A percentile compares a stretch with the other conserved stretches of the same genome.
Evolutionary conservation across 345 rosid species (phyloP).

Genomic region (Aquilaria malaccensis): DNA sequence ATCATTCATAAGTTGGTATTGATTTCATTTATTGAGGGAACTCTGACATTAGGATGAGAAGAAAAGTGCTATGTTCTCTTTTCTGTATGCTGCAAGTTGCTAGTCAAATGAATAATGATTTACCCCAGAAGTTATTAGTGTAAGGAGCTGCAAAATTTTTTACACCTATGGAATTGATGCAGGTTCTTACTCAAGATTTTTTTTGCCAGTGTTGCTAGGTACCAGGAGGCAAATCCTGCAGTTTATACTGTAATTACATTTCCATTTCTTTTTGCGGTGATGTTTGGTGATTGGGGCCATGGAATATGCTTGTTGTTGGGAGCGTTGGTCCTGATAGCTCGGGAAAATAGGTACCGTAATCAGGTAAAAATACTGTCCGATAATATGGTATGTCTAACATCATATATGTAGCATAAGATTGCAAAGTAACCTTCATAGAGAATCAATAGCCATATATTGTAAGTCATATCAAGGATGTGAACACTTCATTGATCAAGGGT

Average conservation of each 20-base stretch:
- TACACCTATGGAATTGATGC: slow-evolving; percentile 2
- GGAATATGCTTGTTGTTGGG: slow-evolving; percentile 94
- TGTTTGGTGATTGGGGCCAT: slow-evolving; percentile 99
- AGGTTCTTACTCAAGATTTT: slow-evolving; percentile 21
- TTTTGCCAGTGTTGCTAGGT: slow-evolving; percentile 85
- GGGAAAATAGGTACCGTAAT: slow-evolving; percentile 62
- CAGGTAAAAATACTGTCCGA: slow-evolving; percentile 43
- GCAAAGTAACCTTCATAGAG: too few species aligned
- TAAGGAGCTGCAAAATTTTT: slow-evolving; percentile 12
- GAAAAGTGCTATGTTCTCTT: too few species aligned
- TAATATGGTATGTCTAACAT: not conserved
- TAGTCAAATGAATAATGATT: too few species aligned
- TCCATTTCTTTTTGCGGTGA: slow-evolving; percentile 97
- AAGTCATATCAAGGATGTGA: too few species aligned
- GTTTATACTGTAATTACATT: slow-evolving; percentile 82
- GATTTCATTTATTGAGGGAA: too few species aligned
- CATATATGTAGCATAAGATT: too few species aligned
- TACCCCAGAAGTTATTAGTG: slow-evolving; percentile 8
- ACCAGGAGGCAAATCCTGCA: slow-evolving; percentile 97
- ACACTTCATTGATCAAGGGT: too few species aligned
- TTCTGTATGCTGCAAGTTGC: too few species aligned
- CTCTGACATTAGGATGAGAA: too few species aligned
- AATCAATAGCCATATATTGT: too few species aligned
- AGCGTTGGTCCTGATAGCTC: slow-evolving; percentile 81
- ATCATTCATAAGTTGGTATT: too few species aligned